A percentile compares a stretch with the other conserved stretches of the same genome.
Conservation (phyloP, 805 yeast genomes). For the Suhomyces xylopsoci region DNA sequence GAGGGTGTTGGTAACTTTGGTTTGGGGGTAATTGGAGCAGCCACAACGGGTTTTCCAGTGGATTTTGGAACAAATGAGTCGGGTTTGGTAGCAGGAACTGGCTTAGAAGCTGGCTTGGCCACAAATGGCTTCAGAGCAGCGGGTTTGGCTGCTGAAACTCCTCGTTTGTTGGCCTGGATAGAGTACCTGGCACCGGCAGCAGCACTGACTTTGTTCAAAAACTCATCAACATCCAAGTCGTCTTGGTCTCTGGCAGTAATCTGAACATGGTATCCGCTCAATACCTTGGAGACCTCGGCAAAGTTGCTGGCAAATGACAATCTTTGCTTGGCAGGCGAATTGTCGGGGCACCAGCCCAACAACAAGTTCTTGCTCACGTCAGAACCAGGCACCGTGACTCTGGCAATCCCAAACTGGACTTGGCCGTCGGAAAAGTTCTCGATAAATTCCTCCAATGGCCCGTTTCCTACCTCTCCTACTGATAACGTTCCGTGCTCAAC, state of each 20-base stretch:
- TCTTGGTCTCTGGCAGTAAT: slow-evolving; percentile 93
- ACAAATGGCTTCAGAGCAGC: slow-evolving; percentile 7
- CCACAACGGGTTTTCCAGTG: slow-evolving; percentile 39
- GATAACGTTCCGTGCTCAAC: slow-evolving; percentile 57
- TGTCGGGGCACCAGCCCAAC: slow-evolving; percentile 97
- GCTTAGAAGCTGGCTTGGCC: slow-evolving; percentile 29
- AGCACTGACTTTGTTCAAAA: slow-evolving; percentile 71
- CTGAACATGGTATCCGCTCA: slow-evolving; percentile 90
- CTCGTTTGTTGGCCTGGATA: slow-evolving; percentile 36
- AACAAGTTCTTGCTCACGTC: slow-evolving; percentile 81
- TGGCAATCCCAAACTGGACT: slow-evolving; percentile 86
- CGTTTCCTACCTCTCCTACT: slow-evolving; percentile 53
- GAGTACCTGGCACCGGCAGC: slow-evolving; percentile 97
- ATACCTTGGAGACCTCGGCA: slow-evolving; percentile 66
- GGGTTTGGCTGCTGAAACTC: slow-evolving; percentile 11
- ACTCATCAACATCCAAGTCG: slow-evolving; percentile 77
- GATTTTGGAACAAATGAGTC: slow-evolving; percentile 29
- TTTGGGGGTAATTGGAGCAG: slow-evolving; percentile 11
- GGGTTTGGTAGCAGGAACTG: slow-evolving; percentile 17
- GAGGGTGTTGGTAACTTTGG: slow-evolving; percentile 20
- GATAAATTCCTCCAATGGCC: slow-evolving; percentile 73
- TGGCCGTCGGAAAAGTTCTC: slow-evolving; percentile 80
- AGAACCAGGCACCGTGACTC: slow-evolving; percentile 88
- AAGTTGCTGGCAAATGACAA: slow-evolving; percentile 75
- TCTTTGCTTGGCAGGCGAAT: slow-evolving; percentile 76